Evolutionary conservation across 495 filamentous ascomycete species (phyloP).

Genomic region (Melanomma pulvis-pyrius): DNA sequence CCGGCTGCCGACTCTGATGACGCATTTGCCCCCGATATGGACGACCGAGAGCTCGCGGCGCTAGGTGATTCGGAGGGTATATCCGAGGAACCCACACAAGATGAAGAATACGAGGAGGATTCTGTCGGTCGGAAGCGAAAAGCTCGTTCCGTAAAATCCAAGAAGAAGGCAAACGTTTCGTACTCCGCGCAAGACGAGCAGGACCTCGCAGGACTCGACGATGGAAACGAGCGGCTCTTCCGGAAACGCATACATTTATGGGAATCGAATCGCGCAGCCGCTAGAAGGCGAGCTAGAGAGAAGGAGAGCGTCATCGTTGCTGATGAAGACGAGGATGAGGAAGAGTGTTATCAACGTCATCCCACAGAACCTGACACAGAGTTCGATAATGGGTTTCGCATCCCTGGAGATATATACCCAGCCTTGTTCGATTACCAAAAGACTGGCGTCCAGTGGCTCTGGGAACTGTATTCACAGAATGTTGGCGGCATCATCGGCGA

Average conservation of each 20-base stretch:
- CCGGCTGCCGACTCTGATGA: slow-evolving; percentile 36
- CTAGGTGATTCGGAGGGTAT: slow-evolving; percentile 46
- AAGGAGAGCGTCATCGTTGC: slow-evolving; percentile 24
- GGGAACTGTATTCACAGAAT: slow-evolving; percentile 83
- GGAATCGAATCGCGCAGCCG: slow-evolving; percentile 67
- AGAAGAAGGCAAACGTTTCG: slow-evolving; percentile 35
- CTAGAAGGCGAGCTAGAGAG: slow-evolving; percentile 55
- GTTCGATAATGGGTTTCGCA: slow-evolving; percentile 71
- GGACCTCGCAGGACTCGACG: slow-evolving; percentile 79
- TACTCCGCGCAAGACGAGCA: slow-evolving; percentile 52
- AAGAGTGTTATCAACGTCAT: slow-evolving; percentile 86
- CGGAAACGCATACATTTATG: slow-evolving; percentile 75
- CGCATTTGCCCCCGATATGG: slow-evolving; percentile 38
- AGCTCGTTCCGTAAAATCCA: slow-evolving; percentile 43
- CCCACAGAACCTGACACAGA: slow-evolving; percentile 73
- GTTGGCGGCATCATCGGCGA: slow-evolving; percentile 95
- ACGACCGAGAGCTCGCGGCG: slow-evolving; percentile 35
- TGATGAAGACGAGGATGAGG: slow-evolving; percentile 42
- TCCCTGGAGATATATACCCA: slow-evolving; percentile 90
- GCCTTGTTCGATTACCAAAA: slow-evolving; percentile 94
- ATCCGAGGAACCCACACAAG: slow-evolving; percentile 40
- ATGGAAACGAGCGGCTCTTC: slow-evolving; percentile 86
- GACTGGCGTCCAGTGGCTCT: slow-evolving; percentile 94
- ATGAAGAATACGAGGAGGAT: slow-evolving; percentile 52
- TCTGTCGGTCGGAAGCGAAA: slow-evolving; percentile 37